phyloP scores from a whole-genome alignment of 2,329 filamentous ascomycete genomes.

The Pestalotiopsis sp. region DNA sequence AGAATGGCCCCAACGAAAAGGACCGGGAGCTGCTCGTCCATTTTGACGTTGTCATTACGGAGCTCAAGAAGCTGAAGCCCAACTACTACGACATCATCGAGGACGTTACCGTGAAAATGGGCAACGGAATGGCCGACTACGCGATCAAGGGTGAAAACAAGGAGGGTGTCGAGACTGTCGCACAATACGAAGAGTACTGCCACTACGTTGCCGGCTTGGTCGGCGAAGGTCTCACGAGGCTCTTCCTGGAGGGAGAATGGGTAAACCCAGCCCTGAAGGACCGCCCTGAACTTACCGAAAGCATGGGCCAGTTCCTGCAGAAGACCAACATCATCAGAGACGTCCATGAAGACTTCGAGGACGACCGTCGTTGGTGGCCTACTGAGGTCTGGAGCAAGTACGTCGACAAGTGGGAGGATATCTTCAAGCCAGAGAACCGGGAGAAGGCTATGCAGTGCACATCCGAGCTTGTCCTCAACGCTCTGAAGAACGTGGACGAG shows the following conservation, averaged over 20 bases:
- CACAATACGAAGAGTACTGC: constrained; percentile 95
- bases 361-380: constrained; percentile 90
- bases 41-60: constrained; percentile 82
- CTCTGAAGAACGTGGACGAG: constrained; percentile 83
- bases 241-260: constrained; percentile 85
- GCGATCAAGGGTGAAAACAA: constrained; percentile 77
- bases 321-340: constrained; percentile 99
- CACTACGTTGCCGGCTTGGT: constrained; percentile 99
- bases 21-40: constrained; percentile 89
- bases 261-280: constrained; percentile 83
- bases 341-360: constrained; percentile 83
- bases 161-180: constrained; percentile 77
- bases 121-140: constrained; percentile 98
- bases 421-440: constrained; percentile 80
- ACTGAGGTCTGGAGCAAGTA: constrained; percentile 97
- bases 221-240: constrained; percentile 84
- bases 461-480: constrained; percentile 93
- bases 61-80: constrained; percentile 86
- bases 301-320: constrained; percentile 96
- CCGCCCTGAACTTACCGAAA: constrained; percentile 80
- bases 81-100: constrained; percentile 84
- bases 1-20: constrained; percentile 88
- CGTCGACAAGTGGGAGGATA: constrained; percentile 83
- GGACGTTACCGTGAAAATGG: constrained; percentile 93
- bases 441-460: constrained; percentile 79